phyloP scores from a whole-genome alignment of 345 rosid species.

The Heritiera fomes region DNA sequence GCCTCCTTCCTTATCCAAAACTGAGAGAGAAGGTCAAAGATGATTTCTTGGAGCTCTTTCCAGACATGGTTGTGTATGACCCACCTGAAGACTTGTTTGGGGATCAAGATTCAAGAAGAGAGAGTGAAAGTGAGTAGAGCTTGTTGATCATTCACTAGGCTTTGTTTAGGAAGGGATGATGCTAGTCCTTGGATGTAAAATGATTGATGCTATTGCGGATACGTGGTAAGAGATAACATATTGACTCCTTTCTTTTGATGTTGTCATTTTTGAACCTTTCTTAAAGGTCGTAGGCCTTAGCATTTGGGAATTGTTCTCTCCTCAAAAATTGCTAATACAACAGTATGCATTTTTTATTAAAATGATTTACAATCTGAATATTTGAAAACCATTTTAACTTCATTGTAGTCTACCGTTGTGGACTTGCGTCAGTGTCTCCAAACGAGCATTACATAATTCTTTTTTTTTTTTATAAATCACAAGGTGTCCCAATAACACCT shows the following conservation, averaged over 20 bases:
- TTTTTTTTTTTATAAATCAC: too few species aligned
- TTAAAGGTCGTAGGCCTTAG: not conserved
- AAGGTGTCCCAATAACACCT: too few species aligned
- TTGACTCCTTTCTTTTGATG: not conserved
- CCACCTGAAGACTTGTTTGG: constrained; percentile 81
- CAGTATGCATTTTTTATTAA: not conserved
- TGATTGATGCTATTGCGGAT: not conserved
- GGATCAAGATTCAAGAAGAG: constrained; percentile 43
- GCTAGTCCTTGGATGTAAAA: not conserved
- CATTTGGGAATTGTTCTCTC: not conserved
- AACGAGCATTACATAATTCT: not conserved
- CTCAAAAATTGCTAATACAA: not conserved
- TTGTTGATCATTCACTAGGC: not conserved
- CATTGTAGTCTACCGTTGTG: not conserved
- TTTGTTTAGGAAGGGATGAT: not conserved
- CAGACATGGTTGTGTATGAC: constrained; percentile 81
- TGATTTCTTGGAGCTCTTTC: constrained; percentile 88
- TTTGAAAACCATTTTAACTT: not conserved
- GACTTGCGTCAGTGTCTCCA: not conserved
- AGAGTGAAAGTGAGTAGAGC: constrained; percentile 50
- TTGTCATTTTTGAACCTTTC: not conserved
- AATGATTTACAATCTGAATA: not conserved
- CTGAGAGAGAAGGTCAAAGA: constrained; percentile 75
- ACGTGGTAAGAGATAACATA: not conserved
- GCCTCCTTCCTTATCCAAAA: constrained; percentile 84